Evolutionary conservation across 257 asterid genomes (phyloP).

Genomic region (Przewalskia tangutica): DNA sequence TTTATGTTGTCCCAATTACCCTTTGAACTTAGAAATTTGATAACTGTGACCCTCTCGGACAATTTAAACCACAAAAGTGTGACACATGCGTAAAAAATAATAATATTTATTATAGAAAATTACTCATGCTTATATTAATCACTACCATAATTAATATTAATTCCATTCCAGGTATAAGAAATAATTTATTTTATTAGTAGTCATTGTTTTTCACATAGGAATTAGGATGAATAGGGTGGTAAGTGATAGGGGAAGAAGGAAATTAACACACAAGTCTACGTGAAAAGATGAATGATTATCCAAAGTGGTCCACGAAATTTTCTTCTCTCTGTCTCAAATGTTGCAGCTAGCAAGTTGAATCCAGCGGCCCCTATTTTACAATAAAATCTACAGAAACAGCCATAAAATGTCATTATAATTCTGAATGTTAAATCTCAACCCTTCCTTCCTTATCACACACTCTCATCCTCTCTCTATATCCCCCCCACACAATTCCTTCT

Average conservation of each 20-base stretch:
- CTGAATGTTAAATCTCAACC: conserved; percentile 86
- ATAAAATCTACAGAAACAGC: conserved; percentile 30
- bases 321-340: neutral
- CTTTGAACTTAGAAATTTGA: too few relatives aligned
- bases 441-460: conserved; percentile 83
- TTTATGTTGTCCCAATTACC: too few relatives aligned
- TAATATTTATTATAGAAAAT: neutral
- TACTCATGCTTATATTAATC: neutral
- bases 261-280: neutral
- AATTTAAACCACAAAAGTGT: too few relatives aligned
- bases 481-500: neutral
- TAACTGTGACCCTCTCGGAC: too few relatives aligned
- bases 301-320: neutral
- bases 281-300: neutral
- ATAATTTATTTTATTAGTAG: neutral
- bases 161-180: neutral
- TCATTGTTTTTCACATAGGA: neutral
- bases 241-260: too few relatives aligned
- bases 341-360: neutral
- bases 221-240: too few relatives aligned
- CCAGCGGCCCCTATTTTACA: neutral
- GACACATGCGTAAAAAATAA: too few relatives aligned
- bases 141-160: neutral
- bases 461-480: conserved; percentile 5
- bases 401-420: conserved; percentile 39